A percentile compares a stretch with the other conserved stretches of the same genome.
Conservation (phyloP, 2,329 filamentous ascomycete genomes). For the Pezicula carpinea region DNA sequence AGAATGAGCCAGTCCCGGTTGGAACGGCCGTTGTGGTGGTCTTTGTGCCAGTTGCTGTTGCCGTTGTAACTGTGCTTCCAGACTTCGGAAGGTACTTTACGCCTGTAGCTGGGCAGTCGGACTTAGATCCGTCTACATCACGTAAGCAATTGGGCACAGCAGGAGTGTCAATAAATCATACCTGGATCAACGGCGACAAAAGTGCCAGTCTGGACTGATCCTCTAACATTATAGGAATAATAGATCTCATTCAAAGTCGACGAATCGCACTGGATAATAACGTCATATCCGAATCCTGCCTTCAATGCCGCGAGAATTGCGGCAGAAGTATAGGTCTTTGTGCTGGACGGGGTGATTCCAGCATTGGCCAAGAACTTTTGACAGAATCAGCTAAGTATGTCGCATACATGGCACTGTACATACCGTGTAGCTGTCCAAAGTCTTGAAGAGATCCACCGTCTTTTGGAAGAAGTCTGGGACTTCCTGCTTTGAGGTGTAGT, state of each 20-base stretch:
- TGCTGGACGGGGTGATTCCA: slow-evolving; percentile 48
- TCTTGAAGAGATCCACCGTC: slow-evolving; percentile 61
- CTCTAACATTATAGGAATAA: slow-evolving; percentile 49
- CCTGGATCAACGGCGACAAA: slow-evolving; percentile 35
- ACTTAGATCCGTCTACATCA: slow-evolving; percentile 24
- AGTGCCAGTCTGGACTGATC: slow-evolving; percentile 44
- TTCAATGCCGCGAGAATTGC: slow-evolving; percentile 39
- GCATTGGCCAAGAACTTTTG: slow-evolving; percentile 58
- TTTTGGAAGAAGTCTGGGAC: slow-evolving; percentile 66
- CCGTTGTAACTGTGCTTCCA: slow-evolving; percentile 55
- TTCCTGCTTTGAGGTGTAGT: slow-evolving; percentile 56
- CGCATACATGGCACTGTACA: slow-evolving; percentile 21
- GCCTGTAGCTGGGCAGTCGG: slow-evolving; percentile 56
- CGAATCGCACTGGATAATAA: slow-evolving; percentile 39
- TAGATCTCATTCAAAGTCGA: slow-evolving; percentile 46
- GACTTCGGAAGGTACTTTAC: slow-evolving; percentile 52
- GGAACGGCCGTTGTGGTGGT: slow-evolving; percentile 24
- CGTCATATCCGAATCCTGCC: slow-evolving; percentile 38
- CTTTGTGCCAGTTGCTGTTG: slow-evolving; percentile 13
- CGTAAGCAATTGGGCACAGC: neutral
- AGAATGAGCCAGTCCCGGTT: slow-evolving; percentile 30
- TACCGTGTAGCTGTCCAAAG: slow-evolving; percentile 58
- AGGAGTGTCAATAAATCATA: neutral
- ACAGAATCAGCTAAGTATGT: slow-evolving; percentile 65
- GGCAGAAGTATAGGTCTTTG: slow-evolving; percentile 36